Conservation (phyloP, 805 yeast species). For the Metschnikowia picachoensis region DNA sequence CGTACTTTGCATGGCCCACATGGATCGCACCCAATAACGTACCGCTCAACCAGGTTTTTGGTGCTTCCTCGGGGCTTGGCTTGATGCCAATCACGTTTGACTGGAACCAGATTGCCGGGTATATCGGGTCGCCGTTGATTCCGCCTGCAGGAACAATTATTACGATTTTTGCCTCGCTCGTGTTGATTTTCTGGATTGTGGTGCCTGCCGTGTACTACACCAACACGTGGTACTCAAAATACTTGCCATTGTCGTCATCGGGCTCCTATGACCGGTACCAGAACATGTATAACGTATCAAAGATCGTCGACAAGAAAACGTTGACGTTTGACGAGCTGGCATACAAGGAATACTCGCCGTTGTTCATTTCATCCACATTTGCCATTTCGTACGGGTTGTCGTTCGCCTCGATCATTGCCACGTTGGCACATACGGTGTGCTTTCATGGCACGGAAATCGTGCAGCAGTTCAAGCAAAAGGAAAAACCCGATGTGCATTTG, state of each 20-base stretch:
- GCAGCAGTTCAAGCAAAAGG: slow-evolving; percentile 25
- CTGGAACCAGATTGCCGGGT: slow-evolving; percentile 59
- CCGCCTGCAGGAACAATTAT: slow-evolving; percentile 56
- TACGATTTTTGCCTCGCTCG: slow-evolving; percentile 35
- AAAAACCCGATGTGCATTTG: slow-evolving; percentile 43
- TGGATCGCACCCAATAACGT: slow-evolving; percentile 65
- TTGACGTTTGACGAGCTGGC: slow-evolving; percentile 42
- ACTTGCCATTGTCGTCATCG: slow-evolving; percentile 54
- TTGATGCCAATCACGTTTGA: slow-evolving; percentile 64
- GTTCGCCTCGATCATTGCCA: slow-evolving; percentile 60
- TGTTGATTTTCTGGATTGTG: slow-evolving; percentile 44
- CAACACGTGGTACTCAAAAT: slow-evolving; percentile 56
- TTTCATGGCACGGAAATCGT: slow-evolving; percentile 55
- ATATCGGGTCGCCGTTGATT: slow-evolving; percentile 58
- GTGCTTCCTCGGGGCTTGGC: slow-evolving; percentile 59
- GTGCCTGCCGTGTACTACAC: slow-evolving; percentile 52
- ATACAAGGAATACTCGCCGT: slow-evolving; percentile 59
- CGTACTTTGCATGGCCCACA: slow-evolving; percentile 59
- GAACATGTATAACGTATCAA: slow-evolving; percentile 44
- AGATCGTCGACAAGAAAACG: slow-evolving; percentile 40
- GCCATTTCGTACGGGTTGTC: slow-evolving; percentile 55
- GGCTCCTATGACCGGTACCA: slow-evolving; percentile 51
- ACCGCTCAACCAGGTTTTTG: slow-evolving; percentile 62
- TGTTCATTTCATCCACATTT: slow-evolving; percentile 56
- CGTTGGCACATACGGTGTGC: slow-evolving; percentile 52